Evolutionary conservation across 306 rosid genomes (phyloP).

Genomic region (Gillenia trifoliata): DNA sequence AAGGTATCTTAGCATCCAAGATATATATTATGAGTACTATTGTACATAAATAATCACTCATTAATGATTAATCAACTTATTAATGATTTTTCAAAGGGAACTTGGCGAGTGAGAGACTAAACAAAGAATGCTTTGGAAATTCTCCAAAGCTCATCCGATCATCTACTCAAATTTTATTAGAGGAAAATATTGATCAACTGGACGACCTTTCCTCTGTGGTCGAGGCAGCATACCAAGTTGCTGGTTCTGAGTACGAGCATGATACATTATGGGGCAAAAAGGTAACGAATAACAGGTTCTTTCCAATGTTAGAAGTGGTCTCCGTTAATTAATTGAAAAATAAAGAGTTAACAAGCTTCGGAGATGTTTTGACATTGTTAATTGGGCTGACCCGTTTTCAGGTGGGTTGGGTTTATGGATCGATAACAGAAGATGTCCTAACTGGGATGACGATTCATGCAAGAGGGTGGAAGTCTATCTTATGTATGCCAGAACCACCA

Average conservation of each 20-base stretch:
- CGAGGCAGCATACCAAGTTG: slow-evolving; percentile 14
- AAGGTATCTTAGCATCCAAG: not conserved
- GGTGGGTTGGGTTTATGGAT: slow-evolving; percentile 38
- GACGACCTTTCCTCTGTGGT: not conserved
- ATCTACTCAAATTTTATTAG: not conserved
- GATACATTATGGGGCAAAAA: slow-evolving; percentile 11
- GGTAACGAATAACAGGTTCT: not conserved
- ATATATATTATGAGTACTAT: no score
- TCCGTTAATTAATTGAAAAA: no score
- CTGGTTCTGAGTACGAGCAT: slow-evolving; percentile 12
- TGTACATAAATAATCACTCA: no score
- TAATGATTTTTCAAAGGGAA: not conserved
- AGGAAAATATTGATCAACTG: not conserved
- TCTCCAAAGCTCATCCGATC: not conserved
- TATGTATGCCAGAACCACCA: slow-evolving; percentile 13
- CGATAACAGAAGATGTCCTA: slow-evolving; percentile 26
- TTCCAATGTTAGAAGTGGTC: not conserved
- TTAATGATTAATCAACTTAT: no score
- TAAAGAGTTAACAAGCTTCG: no score
- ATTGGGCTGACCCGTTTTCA: not conserved
- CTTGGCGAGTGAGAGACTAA: not conserved
- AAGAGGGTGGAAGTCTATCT: slow-evolving; percentile 29
- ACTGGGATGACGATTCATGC: slow-evolving; percentile 31
- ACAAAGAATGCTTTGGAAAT: not conserved
- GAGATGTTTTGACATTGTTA: no score